phyloP scores from a whole-genome alignment of 2,329 filamentous ascomycete genomes.

The Diaporthe caulivora region DNA sequence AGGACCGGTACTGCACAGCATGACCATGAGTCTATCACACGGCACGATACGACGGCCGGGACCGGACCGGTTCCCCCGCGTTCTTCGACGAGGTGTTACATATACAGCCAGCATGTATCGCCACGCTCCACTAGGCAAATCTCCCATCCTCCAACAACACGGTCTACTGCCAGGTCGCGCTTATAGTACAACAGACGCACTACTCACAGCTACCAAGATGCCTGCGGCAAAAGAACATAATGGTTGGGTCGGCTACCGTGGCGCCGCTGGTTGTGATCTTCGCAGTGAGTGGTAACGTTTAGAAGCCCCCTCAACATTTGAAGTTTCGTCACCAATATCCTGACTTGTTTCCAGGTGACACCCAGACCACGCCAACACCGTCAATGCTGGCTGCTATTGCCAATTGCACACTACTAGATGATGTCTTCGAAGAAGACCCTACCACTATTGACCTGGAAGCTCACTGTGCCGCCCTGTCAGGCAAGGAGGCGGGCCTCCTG shows the following conservation, averaged over 20 bases:
- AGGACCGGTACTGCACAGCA: slow-evolving; percentile 16
- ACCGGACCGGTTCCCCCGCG: slow-evolving; percentile 31
- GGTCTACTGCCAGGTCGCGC: slow-evolving; percentile 5
- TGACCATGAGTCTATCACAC: slow-evolving; percentile 24
- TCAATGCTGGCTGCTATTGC: slow-evolving; percentile 87
- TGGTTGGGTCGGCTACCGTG: slow-evolving; percentile 54
- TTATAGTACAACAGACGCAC: slow-evolving; percentile 3
- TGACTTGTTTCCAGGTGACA: slow-evolving; percentile 56
- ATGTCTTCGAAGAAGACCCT: slow-evolving; percentile 84
- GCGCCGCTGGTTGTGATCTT: slow-evolving; percentile 54
- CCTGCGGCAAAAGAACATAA: slow-evolving; percentile 37
- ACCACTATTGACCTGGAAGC: slow-evolving; percentile 82
- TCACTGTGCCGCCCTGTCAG: slow-evolving; percentile 78
- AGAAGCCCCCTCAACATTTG: neutral
- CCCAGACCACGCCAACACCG: slow-evolving; percentile 78
- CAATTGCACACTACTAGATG: slow-evolving; percentile 81
- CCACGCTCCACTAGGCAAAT: neutral
- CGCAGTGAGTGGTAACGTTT: slow-evolving; percentile 50
- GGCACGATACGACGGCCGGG: slow-evolving; percentile 27
- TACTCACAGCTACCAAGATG: slow-evolving; percentile 24
- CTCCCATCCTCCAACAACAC: neutral
- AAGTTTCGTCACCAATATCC: neutral
- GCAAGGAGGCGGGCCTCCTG: slow-evolving; percentile 82
- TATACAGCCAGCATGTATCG: slow-evolving; percentile 4
- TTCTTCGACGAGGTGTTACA: slow-evolving; percentile 6